Percentiles rank a stretch among this genome's conserved stretches.
phyloP scores from a whole-genome alignment of 306 rosid species.

The Benincasa hispida region DNA sequence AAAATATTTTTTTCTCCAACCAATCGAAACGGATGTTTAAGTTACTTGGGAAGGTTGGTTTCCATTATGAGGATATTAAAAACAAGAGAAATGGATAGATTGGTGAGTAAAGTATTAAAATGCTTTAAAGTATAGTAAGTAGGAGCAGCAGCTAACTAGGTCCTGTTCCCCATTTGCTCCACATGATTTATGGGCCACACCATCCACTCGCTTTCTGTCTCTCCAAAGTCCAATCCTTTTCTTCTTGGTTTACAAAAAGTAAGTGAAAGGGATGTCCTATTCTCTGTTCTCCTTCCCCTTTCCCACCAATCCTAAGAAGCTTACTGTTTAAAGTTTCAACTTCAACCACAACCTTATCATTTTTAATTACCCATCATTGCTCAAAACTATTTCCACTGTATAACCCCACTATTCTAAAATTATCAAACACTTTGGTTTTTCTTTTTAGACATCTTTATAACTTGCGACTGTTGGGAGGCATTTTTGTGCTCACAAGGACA shows the following conservation, averaged over 20 bases:
- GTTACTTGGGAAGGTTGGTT: not conserved
- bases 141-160: not conserved
- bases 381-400: not conserved
- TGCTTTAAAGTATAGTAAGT: not conserved
- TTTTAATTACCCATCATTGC: not conserved
- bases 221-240: not conserved
- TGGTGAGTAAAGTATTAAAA: not conserved
- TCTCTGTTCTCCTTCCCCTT: not conserved
- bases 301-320: constrained; percentile 20
- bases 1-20: no score
- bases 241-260: constrained; percentile 20
- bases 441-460: not conserved
- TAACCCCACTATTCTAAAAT: not conserved
- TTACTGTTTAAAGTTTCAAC: not conserved
- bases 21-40: no score
- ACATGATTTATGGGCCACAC: constrained; percentile 19
- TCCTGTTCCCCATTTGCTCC: constrained; percentile 24
- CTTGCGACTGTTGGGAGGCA: not conserved
- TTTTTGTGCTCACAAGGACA: not conserved
- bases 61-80: not conserved
- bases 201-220: not conserved
- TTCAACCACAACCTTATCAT: not conserved
- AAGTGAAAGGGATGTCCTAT: constrained; percentile 33
- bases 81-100: not conserved
- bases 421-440: not conserved